Base-by-base conservation (phyloP, 306 rosid species). In the Cucumis melo region DNA sequence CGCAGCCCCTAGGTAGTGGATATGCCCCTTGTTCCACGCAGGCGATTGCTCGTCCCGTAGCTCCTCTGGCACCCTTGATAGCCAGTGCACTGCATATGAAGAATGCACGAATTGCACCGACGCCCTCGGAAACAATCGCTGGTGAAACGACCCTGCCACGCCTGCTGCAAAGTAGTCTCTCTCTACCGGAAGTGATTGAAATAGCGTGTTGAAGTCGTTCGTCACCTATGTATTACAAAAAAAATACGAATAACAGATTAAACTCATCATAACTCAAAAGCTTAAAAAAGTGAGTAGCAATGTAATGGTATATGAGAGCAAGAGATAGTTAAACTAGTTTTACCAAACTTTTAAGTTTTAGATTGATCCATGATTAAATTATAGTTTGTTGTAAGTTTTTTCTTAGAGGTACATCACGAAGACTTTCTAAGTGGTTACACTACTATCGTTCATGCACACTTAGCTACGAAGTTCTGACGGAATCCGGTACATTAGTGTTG, bases 181-280 rank as follows among this genome's bases (percentile, higher is more conserved):
- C 10, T 78, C 44, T 0, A 23, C 41, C 0, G 83, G 84, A 19
- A 82, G 58, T 10, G 78, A 77, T 7, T 10, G 62, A 71, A 84
- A 80, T 38, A 86, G 81, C 36, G 62, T 62, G 75, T 84, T 84
- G 83, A 84, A 86, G 34, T 86, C 86, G 56, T 82, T 86, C 2
- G 51, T 36, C 27, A 75, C n/a, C 71, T 64, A 6, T 17, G 20
- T 48, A 5, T 62, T 16, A 17, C 29, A 27, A 27, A 27, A 27
- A 17, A 24, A 64, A 10, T 34, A 62, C 17, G 21, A 38, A 63
- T 32, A 29, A 6, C 14, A 61, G 41, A 61, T 61, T 61, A 61
- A 61, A 29, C 15, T 2, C 7, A 61, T 0, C 34, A 0, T 6
- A 60, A 27, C n/a, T 13, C n/a, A 13, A 60, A 7, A 2, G 32